Evolutionary conservation across 2,329 filamentous ascomycete species (phyloP).

Genomic region (Monosporascus cannonballus): DNA sequence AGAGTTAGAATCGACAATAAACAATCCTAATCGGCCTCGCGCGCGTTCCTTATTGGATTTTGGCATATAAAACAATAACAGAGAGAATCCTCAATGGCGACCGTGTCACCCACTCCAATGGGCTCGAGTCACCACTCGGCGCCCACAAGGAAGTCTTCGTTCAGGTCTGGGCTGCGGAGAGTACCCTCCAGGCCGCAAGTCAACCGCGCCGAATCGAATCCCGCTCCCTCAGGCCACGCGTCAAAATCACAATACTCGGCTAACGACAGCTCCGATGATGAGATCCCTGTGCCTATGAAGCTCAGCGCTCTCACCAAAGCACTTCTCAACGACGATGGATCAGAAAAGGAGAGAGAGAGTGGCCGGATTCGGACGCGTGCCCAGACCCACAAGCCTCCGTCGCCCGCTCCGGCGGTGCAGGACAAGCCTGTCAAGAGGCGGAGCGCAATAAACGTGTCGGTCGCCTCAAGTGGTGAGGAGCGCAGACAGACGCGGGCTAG

Average conservation of each 20-base stretch:
- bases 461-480: conserved; percentile 36
- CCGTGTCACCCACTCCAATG: conserved; percentile 39
- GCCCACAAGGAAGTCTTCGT: conserved; percentile 46
- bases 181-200: conserved; percentile 40
- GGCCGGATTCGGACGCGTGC: conserved; percentile 37
- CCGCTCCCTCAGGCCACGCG: conserved; percentile 24
- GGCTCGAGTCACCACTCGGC: conserved; percentile 40
- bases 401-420: conserved; percentile 28
- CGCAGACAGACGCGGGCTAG: conserved; percentile 41
- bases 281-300: conserved; percentile 86
- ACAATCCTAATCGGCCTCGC: conserved; percentile 18
- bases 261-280: conserved; percentile 90
- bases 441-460: conserved; percentile 41
- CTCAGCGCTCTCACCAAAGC: conserved; percentile 90
- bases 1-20: conserved; percentile 22
- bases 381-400: conserved; percentile 35
- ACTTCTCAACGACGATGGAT: conserved; percentile 60
- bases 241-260: conserved; percentile 42
- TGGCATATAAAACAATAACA: conserved; percentile 6
- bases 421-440: conserved; percentile 36
- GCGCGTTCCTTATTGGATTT: conserved; percentile 1
- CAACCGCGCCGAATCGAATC: conserved; percentile 40
- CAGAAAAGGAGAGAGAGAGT: conserved; percentile 38
- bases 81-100: conserved; percentile 17
- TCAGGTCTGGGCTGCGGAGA: conserved; percentile 49